phyloP scores from a whole-genome alignment of 768 basidiomycete genomes.

The Mycena leptocephala region DNA sequence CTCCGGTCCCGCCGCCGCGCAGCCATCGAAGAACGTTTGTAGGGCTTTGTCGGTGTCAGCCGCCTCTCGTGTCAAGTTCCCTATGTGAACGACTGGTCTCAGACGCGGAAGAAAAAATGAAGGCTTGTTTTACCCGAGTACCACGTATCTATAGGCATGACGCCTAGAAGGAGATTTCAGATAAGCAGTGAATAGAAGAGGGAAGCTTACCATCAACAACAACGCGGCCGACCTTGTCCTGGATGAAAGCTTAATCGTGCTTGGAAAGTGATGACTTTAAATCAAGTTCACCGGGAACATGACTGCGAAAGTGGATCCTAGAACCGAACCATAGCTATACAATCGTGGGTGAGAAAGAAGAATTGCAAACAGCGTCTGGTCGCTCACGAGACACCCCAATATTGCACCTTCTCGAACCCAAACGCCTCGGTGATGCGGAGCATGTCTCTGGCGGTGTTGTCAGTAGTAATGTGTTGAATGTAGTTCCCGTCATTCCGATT shows the following conservation, averaged over 20 bases:
- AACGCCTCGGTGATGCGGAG: too few species aligned
- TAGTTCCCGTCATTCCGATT: constrained; percentile 4
- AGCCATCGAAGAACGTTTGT: constrained; percentile 53
- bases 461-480: constrained; percentile 4
- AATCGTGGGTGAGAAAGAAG: not conserved
- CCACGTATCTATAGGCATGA: not conserved
- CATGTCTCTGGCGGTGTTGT: too few species aligned
- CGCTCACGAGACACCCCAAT: too few species aligned
- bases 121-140: not conserved
- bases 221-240: constrained; percentile 29
- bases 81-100: not conserved
- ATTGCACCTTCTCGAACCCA: too few species aligned
- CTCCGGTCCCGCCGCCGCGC: constrained; percentile 53
- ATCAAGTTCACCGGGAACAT: constrained; percentile 27
- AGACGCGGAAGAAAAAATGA: not conserved
- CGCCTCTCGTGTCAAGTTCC: not conserved
- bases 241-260: not conserved
- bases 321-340: constrained; percentile 15
- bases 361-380: constrained; percentile 1
- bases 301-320: constrained; percentile 30
- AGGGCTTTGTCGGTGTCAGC: constrained; percentile 55
- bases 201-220: constrained; percentile 18
- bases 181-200: not conserved
- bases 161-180: not conserved
- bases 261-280: not conserved